Evolutionary conservation across 495 filamentous ascomycete genomes (phyloP), one percentile per base, ranked within the genome.

Genomic region (Penicillium coprophilum): DNA sequence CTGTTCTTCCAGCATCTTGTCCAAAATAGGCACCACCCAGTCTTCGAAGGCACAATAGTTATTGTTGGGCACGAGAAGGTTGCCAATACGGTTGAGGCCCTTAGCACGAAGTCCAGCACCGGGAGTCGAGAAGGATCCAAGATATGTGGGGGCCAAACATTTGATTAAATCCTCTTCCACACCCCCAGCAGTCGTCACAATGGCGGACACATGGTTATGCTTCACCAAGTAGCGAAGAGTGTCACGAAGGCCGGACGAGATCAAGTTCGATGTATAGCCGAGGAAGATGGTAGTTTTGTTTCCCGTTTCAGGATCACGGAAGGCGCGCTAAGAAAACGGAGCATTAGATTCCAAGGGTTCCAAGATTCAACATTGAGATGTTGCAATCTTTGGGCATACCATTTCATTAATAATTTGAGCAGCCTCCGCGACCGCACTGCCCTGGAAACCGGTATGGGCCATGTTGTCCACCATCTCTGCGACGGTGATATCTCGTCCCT

Each of bases 121-220:
- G 0, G 80, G 70, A 0, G 88, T 85, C 46, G 75, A 77, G 76
- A 97, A 97, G 9, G 87, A 84, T 30, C 90, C 92, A 60, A 97
- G 83, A 67, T 97, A 97, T 10, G 95, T 99, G 19, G 89, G 87
- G 5, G 85, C 94, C 1, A 97, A 84, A 61, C 95, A 97, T 74
- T 99, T 99, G 78, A 97, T 97, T 43, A 99, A 80, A 68, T 97
- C 94, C 70, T 99, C 94, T 71, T 99, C 94, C 31, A 99, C 82
- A 5, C 92, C 95, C n/a, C 94, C 94, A 0, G 95, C 94, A 3
- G 94, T 95, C 15, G 93, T 95, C 54, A 99, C 95, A 59, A 97
- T 88, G 54, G 87, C 89, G 1, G 89, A 92, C 55, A 97, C 85
- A 67, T 97, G 92, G 32, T 84, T 82, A 72, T 97, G 90, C 70